These are phyloP conservation scores for Lactifluus rugatus DNA, from an alignment of 768 basidiomycete genomes.

Conservation along the genomic window DNA sequence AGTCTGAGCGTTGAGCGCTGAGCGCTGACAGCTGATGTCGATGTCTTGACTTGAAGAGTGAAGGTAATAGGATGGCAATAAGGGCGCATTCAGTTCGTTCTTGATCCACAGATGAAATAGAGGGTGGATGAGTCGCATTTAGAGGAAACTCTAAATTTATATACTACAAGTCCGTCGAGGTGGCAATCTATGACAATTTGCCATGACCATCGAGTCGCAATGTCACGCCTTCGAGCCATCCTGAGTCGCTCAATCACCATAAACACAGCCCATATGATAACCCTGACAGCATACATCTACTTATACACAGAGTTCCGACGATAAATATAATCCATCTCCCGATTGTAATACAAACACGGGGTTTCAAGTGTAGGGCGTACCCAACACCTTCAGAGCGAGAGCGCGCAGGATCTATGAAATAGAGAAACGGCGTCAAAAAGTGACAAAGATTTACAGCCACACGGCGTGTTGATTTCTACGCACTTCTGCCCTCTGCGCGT, in stretches of 20 bases:
- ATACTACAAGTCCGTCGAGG: background rate
- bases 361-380: slow-evolving; percentile 36
- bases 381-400: slow-evolving; percentile 74
- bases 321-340: background rate
- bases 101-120: too few species aligned
- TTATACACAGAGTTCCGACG: background rate
- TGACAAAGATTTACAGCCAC: background rate
- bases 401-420: slow-evolving; percentile 63
- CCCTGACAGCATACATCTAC: background rate
- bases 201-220: background rate
- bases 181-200: background rate
- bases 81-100: too few species aligned
- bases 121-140: background rate
- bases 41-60: background rate
- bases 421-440: background rate
- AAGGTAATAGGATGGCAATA: background rate
- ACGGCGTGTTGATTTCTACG: slow-evolving; percentile 11
- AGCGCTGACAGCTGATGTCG: background rate
- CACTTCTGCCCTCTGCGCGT: slow-evolving; percentile 82
- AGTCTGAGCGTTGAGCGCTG: background rate
- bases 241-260: background rate
- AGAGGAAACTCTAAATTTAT: too few species aligned
- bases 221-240: background rate
- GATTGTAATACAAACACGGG: background rate
- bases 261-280: background rate